Percentiles rank a stretch among this genome's conserved stretches.
These are phyloP conservation scores for Phytophthora macrochlamydospora DNA, from an alignment of 352 stramenopile species.

Conservation along the genomic window DNA sequence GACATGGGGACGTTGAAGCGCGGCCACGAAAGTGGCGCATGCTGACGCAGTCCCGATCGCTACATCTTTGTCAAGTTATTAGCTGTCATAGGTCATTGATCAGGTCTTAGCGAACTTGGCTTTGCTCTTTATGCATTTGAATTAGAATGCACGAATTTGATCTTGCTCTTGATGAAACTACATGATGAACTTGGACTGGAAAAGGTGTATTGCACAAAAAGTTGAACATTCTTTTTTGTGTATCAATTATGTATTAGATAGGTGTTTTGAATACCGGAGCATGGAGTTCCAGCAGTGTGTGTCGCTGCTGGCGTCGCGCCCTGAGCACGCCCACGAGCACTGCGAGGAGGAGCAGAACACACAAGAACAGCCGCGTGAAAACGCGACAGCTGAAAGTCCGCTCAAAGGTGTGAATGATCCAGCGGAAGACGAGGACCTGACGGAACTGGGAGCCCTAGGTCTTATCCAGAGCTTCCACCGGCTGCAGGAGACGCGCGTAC, in stretches of 20 bases:
- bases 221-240: too few relatives aligned
- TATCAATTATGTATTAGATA: too few relatives aligned
- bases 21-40: too few relatives aligned
- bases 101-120: too few relatives aligned
- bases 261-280: background rate
- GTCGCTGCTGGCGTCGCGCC: conserved; percentile 64
- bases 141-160: too few relatives aligned
- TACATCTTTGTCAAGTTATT: too few relatives aligned
- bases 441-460: conserved; percentile 9
- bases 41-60: too few relatives aligned
- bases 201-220: too few relatives aligned
- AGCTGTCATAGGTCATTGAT: too few relatives aligned
- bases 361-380: background rate
- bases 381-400: background rate
- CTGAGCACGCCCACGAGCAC: conserved; percentile 58
- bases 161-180: too few relatives aligned
- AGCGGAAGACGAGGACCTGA: conserved; percentile 10
- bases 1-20: background rate
- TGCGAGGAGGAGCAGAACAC: conserved; percentile 47
- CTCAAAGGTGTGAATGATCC: conserved; percentile 9
- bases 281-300: conserved; percentile 81
- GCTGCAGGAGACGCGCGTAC: conserved; percentile 68
- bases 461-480: conserved; percentile 53
- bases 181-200: too few relatives aligned
- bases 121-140: too few relatives aligned